A percentile compares a stretch with the other conserved stretches of the same genome.
phyloP scores from a whole-genome alignment of 1,284 basidiomycete genomes.

The Moesziomyces sp. region DNA sequence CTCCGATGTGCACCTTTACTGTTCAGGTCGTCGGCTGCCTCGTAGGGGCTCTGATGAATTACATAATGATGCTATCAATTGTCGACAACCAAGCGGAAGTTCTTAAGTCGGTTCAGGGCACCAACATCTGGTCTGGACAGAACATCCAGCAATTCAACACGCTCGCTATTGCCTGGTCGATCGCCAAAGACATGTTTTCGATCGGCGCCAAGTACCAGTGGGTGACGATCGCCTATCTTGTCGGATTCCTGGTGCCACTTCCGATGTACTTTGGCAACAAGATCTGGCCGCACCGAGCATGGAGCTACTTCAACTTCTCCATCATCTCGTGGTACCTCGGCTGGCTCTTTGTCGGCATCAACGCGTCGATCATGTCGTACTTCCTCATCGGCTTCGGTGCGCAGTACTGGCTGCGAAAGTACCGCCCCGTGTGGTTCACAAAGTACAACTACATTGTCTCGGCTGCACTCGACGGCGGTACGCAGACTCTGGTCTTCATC shows the following conservation, averaged over 20 bases:
- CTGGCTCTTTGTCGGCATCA: slow-evolving; percentile 40
- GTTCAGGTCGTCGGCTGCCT: slow-evolving; percentile 43
- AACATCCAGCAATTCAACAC: slow-evolving; percentile 49
- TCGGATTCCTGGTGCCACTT: slow-evolving; percentile 28
- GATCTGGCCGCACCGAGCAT: slow-evolving; percentile 36
- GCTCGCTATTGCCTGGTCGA: slow-evolving; percentile 47
- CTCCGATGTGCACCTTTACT: slow-evolving; percentile 30
- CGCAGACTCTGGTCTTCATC: slow-evolving; percentile 76
- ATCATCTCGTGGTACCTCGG: slow-evolving; percentile 47
- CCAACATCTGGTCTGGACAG: slow-evolving; percentile 48
- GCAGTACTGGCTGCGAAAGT: slow-evolving; percentile 44
- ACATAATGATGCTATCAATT: slow-evolving; percentile 36
- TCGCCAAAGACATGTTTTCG: slow-evolving; percentile 44
- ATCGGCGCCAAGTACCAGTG: slow-evolving; percentile 36
- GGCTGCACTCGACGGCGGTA: slow-evolving; percentile 71
- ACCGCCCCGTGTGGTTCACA: slow-evolving; percentile 62
- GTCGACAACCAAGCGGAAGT: slow-evolving; percentile 29
- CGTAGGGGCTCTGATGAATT: slow-evolving; percentile 48
- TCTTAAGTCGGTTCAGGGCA: slow-evolving; percentile 43
- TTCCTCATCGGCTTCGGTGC: slow-evolving; percentile 36
- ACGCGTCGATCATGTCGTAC: slow-evolving; percentile 27
- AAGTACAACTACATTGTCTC: slow-evolving; percentile 79
- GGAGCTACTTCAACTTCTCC: slow-evolving; percentile 42
- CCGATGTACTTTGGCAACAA: slow-evolving; percentile 33
- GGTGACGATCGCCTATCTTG: slow-evolving; percentile 30